Base-by-base conservation (phyloP, 1,284 basidiomycete species). In the Puccinia coronata region DNA sequence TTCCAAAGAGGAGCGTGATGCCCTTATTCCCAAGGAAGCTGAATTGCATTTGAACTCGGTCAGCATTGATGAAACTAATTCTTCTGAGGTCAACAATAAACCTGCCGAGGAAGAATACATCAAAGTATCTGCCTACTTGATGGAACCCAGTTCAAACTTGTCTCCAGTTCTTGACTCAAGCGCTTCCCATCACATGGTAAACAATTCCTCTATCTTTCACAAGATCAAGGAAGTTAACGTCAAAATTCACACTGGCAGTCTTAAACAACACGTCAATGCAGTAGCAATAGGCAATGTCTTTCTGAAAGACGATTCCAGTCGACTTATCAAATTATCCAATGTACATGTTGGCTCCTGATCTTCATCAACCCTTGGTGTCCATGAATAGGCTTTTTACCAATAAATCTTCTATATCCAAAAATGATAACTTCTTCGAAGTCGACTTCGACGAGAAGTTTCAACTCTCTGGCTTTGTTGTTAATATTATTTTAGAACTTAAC, bases 151-250 rank as follows among this genome's bases (percentile, higher is more conserved):
- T n/a, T n/a, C n/a, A n/a, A n/a, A n/a, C n/a, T n/a, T n/a, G 39
- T 67, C 18, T 25, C n/a, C n/a, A n/a, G n/a, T n/a, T n/a, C n/a
- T 67, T 1, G 65, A 67, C 34, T 43, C 65, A 5, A 39, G 65
- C 14, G 65, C 65, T 28, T 67, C 65, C 1, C 65, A 47, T 8
- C 65, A 67, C 43, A 67, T 67, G 39, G 39, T 67, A 1, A 67
- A 67, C 9, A 39, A 67, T 43, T 6, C 2, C 3, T 6, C 20
- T n/a, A 5, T 43, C 20, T n/a, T 67, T 39, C 2, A n/a, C 1
- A 67, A 41, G 6, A 43, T 12, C 23, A 41, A 28, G 11, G 23
- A 23, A 2, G 18, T 41, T 3, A n/a, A 67, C 18, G n/a, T 67
- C 3, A 47, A 67, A 1, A 67, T 67, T 12, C 11, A 16, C 16